Evolutionary conservation across 805 yeast genomes (phyloP), one percentile per base, ranked within the genome.

Genomic region (Schwanniomyces polymorphus): DNA sequence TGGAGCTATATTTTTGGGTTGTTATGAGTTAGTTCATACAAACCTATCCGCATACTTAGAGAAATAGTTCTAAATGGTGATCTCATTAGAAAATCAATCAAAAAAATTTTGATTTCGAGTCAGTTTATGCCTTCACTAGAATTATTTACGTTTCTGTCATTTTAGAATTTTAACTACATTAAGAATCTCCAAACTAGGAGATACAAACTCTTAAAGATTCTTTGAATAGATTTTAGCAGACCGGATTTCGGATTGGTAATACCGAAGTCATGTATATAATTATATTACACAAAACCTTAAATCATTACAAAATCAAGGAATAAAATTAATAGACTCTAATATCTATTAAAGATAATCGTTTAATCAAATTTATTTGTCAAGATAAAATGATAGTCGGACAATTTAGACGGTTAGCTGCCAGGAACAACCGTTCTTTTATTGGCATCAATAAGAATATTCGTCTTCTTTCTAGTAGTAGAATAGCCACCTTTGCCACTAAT

Each of bases 1-100:
- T 17, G 99, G 99, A 26, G 97, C 98, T 14, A 91, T 95, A 14
- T 94, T 95, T 72, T 73, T 94, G 47, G 99, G 99, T 4, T 88
- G 89, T 46, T 94, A 94, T 61, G 99, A 95, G 67, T 65, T 84
- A 18, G 86, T 82, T 9, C 76, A 74, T 52, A 60, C 75, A 8
- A 52, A 61, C n/a, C 60, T 75, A 42, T 41, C 50, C 6, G 11
- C 48, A 4, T 46, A 37, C 21, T 3, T 7, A 5, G 5, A 23
- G 27, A 21, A 37, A 7, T 12, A 37, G 21, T 14, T 31, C 9
- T 21, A 21, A 21, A 4, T 21, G 23, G 5, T 21, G 23, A 21
- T 4, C 23, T 21, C 23, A 21, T 21, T 21, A 21, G 3, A 21
- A 21, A 21, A 5, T 21, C 23, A 21, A 21, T 4, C 23, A 3